These are phyloP conservation scores for Maudiozyma bulderi DNA, from an alignment of 805 yeast genomes.

Conservation along the genomic window DNA sequence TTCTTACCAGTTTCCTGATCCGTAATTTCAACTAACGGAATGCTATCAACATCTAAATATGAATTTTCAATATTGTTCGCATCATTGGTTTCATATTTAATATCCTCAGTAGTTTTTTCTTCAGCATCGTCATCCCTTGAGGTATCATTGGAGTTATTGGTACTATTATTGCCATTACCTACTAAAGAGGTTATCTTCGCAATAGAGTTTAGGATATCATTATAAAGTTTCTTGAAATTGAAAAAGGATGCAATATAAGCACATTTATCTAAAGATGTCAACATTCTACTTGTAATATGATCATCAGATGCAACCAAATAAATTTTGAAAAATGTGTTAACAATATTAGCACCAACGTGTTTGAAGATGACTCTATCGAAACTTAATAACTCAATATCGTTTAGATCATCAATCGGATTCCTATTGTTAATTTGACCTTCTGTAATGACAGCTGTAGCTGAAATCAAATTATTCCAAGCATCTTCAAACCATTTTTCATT, in stretches of 20 bases:
- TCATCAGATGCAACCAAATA: constrained; percentile 88
- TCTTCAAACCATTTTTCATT: constrained; percentile 89
- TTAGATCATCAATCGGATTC: constrained; percentile 13
- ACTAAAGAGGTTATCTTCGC: constrained; percentile 60
- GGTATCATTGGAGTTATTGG: neutral
- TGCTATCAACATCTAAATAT: constrained; percentile 21
- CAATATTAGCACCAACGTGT: constrained; percentile 50
- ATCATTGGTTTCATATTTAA: neutral
- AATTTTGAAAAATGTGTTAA: constrained; percentile 63
- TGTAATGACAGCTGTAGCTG: constrained; percentile 30
- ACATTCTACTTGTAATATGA: constrained; percentile 74
- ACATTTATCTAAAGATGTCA: constrained; percentile 80
- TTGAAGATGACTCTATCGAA: constrained; percentile 69
- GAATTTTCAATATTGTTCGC: neutral
- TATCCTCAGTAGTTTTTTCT: constrained; percentile 12
- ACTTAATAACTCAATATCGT: constrained; percentile 32
- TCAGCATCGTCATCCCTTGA: constrained; percentile 1
- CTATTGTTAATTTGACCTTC: constrained; percentile 16
- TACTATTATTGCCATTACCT: constrained; percentile 15
- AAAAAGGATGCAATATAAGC: constrained; percentile 66
- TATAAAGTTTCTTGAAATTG: constrained; percentile 46
- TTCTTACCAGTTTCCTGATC: constrained; percentile 44
- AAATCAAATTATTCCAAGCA: constrained; percentile 63
- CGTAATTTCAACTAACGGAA: constrained; percentile 34
- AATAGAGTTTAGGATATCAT: constrained; percentile 55